A percentile compares a stretch with the other conserved stretches of the same genome.
phyloP scores from a whole-genome alignment of 164 flowering plant species.

The Nelumbo lutea region DNA sequence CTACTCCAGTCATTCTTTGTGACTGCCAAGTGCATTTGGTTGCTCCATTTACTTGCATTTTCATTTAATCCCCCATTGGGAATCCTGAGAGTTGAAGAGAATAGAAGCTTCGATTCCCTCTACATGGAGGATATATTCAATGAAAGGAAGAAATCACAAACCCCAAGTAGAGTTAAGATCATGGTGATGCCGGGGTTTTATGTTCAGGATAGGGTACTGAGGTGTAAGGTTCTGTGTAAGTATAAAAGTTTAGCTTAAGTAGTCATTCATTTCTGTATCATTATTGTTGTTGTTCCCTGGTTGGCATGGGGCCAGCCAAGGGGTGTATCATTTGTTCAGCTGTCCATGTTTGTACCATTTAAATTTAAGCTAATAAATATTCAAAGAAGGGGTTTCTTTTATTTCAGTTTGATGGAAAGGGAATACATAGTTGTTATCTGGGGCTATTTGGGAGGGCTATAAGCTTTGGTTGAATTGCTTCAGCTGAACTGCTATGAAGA shows the following conservation, averaged over 20 bases:
- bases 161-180: slow-evolving; percentile 57
- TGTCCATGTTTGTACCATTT: slow-evolving; percentile 5
- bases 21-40: slow-evolving; percentile 88
- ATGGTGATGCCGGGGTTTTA: slow-evolving; percentile 97
- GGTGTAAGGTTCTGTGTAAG: slow-evolving; percentile 86
- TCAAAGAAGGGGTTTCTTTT: not conserved
- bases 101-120: slow-evolving; percentile 54
- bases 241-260: slow-evolving; percentile 42
- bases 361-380: not conserved
- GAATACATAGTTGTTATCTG: too few relatives aligned
- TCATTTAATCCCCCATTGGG: slow-evolving; percentile 68
- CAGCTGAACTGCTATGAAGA: too few relatives aligned
- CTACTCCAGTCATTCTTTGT: slow-evolving; percentile 89
- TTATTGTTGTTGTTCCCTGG: not conserved
- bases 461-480: too few relatives aligned
- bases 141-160: slow-evolving; percentile 47
- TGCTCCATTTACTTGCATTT: slow-evolving; percentile 91
- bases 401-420: not conserved
- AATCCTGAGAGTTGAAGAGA: slow-evolving; percentile 75
- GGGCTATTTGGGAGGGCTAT: too few relatives aligned
- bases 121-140: slow-evolving; percentile 78
- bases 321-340: not conserved
- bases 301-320: not conserved
- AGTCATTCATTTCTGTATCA: not conserved
- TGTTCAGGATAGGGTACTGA: slow-evolving; percentile 65